Evolutionary conservation across 805 yeast species (phyloP).

Genomic region (Ogataea chonburiensis): DNA sequence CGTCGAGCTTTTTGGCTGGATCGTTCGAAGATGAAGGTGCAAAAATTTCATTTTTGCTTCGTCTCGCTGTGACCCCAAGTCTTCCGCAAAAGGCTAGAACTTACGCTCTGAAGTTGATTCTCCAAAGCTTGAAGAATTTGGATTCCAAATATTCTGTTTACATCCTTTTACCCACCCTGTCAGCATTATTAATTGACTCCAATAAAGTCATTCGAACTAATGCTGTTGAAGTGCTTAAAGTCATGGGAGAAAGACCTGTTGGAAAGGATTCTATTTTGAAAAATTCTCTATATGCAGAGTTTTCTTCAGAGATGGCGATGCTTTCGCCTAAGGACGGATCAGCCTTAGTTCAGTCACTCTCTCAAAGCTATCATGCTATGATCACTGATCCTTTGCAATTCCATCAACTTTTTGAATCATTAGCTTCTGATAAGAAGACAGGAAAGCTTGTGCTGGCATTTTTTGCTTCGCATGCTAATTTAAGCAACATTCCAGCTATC

Average conservation of each 20-base stretch:
- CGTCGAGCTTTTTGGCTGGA: constrained; percentile 17
- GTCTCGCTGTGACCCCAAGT: constrained; percentile 55
- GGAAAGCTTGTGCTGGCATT: constrained; percentile 61
- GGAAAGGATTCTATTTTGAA: constrained; percentile 47
- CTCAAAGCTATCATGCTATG: constrained; percentile 41
- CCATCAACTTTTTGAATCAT: constrained; percentile 32
- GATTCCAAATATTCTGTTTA: constrained; percentile 40
- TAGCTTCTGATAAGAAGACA: constrained; percentile 50
- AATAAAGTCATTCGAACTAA: constrained; percentile 50
- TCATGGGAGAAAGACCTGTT: constrained; percentile 37
- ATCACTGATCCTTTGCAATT: constrained; percentile 51
- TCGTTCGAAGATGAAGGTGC: constrained; percentile 26
- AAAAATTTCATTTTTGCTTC: constrained; percentile 55
- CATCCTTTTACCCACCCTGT: constrained; percentile 56
- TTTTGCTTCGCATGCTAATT: constrained; percentile 64
- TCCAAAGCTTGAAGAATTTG: constrained; percentile 36
- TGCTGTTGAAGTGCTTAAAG: constrained; percentile 38
- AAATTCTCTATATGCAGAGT: constrained; percentile 56
- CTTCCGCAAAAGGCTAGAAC: constrained; percentile 59
- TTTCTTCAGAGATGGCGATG: constrained; percentile 47
- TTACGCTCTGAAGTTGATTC: constrained; percentile 44
- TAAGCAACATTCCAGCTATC: constrained; percentile 50
- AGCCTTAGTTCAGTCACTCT: constrained; percentile 40
- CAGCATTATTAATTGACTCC: constrained; percentile 52
- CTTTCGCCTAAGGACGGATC: constrained; percentile 67